Evolutionary conservation across 2,329 filamentous ascomycete genomes (phyloP).

Genomic region (Huntiella savannae): DNA sequence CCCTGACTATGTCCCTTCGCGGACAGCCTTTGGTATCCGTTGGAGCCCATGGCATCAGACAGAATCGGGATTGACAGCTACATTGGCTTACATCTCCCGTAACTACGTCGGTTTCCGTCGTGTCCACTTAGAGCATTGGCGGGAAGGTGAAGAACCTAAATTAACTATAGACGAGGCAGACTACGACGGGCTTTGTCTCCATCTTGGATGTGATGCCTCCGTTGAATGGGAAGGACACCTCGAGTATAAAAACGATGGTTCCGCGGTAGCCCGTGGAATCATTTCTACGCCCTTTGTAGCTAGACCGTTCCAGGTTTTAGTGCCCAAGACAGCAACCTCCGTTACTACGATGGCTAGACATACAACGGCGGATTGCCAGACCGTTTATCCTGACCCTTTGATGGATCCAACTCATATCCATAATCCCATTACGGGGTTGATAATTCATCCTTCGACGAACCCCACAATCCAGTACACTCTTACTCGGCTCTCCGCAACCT

Average conservation of each 20-base stretch:
- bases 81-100: conserved; percentile 30
- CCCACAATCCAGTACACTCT: conserved; percentile 30
- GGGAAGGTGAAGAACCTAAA: conserved; percentile 18
- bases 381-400: conserved; percentile 23
- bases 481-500: conserved; percentile 32
- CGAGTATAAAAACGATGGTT: conserved; percentile 21
- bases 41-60: conserved; percentile 34
- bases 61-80: conserved; percentile 17
- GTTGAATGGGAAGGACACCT: conserved; percentile 36
- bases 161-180: conserved; percentile 25
- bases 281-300: conserved; percentile 32
- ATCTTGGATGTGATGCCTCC: conserved; percentile 32
- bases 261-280: conserved; percentile 30
- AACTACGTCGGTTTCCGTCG: conserved; percentile 37
- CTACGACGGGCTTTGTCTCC: conserved; percentile 28
- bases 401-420: conserved; percentile 9
- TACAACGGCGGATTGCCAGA: conserved; percentile 25
- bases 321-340: conserved; percentile 16
- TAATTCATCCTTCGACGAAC: conserved; percentile 22
- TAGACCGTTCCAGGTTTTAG: conserved; percentile 30
- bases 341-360: conserved; percentile 19
- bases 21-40: conserved; percentile 30
- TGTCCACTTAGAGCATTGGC: conserved; percentile 24
- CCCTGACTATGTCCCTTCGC: conserved; percentile 28
- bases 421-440: conserved; percentile 31